These are phyloP conservation scores for Mycogone perniciosa DNA, from an alignment of 2,329 filamentous ascomycete genomes.

Conservation along the genomic window DNA sequence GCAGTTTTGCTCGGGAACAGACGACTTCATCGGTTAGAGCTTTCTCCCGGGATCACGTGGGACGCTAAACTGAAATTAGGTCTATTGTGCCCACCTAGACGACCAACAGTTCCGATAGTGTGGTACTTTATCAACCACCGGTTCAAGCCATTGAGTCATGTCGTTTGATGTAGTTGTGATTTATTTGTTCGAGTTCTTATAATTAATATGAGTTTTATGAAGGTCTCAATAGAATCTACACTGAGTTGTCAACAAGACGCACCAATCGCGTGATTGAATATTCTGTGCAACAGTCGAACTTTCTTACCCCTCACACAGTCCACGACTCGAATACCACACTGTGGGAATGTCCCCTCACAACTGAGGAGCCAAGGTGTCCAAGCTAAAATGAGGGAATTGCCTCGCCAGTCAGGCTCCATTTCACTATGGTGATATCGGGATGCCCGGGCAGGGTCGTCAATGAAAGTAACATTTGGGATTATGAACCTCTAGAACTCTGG, in stretches of 20 bases:
- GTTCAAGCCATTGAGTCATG: no score
- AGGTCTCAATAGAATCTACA: no score
- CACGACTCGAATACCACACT: not conserved
- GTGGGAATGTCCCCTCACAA: not conserved
- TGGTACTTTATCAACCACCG: no score
- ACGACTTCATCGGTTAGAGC: slow-evolving; percentile 40
- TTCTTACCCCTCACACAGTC: no score
- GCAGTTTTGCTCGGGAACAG: slow-evolving; percentile 41
- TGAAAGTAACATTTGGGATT: not conserved
- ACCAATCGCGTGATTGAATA: no score
- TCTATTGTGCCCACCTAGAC: not conserved
- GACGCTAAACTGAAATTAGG: slow-evolving; percentile 25
- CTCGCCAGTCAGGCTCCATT: not conserved
- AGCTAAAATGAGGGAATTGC: not conserved
- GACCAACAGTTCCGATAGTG: no score
- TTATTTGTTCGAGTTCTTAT: no score
- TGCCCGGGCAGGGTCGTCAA: not conserved
- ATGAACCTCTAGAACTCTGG: not conserved
- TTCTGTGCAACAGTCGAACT: no score
- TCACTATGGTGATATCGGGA: not conserved
- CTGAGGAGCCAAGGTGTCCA: not conserved
- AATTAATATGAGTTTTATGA: no score
- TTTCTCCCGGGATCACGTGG: slow-evolving; percentile 36
- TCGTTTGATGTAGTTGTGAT: no score
- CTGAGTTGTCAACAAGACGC: no score